Conservation (phyloP, 441 rosid species). For the Adansonia grandidieri region DNA sequence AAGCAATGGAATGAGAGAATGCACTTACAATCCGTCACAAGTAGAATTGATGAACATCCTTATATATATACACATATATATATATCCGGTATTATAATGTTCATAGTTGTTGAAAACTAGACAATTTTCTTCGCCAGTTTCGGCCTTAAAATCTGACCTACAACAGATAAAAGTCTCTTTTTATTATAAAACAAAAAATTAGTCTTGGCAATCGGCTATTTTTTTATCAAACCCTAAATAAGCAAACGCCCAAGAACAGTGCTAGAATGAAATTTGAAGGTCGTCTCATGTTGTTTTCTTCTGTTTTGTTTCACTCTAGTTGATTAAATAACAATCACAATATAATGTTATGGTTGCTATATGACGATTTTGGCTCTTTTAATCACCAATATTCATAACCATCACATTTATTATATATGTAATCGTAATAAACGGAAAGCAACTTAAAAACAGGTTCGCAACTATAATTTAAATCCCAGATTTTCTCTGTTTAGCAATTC, state of each 20-base stretch:
- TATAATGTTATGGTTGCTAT: too few species aligned
- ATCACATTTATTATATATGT: too few species aligned
- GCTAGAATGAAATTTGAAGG: conserved; percentile 20
- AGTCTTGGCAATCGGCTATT: neutral
- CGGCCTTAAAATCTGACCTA: neutral
- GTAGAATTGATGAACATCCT: too few species aligned
- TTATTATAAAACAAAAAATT: neutral
- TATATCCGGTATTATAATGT: neutral
- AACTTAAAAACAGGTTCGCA: too few species aligned
- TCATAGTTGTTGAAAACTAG: neutral
- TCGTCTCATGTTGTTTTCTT: neutral
- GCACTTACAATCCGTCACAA: too few species aligned
- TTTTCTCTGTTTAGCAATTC: conserved; percentile 50
- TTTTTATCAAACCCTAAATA: conserved; percentile 33
- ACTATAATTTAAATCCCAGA: too few species aligned
- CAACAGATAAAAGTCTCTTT: neutral
- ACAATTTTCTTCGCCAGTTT: neutral
- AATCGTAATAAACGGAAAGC: too few species aligned
- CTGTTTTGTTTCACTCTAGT: neutral
- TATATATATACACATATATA: too few species aligned
- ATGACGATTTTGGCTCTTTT: too few species aligned
- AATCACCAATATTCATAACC: too few species aligned
- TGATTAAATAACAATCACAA: too few species aligned
- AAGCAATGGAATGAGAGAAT: too few species aligned
- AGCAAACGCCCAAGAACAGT: conserved; percentile 36